Base-by-base conservation (phyloP, 1,284 basidiomycete species). In the Tilletia walkeri region DNA sequence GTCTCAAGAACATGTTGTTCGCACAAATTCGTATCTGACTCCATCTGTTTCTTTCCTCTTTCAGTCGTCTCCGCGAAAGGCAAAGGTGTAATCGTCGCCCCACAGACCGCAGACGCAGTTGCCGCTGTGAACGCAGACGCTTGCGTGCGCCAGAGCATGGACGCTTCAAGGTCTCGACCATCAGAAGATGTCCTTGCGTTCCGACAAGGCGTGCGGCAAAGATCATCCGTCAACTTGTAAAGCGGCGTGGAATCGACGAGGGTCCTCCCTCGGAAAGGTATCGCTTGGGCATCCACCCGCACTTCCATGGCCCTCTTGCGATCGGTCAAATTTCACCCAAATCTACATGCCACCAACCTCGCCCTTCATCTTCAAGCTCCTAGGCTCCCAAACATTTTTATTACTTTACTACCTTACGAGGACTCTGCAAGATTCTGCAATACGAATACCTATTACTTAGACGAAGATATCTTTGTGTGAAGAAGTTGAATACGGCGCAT, bases 11-110 rank as follows among this genome's bases (percentile, higher is more conserved):
- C 2, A 14, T 6, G 50, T 53, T 61, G 7, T 18, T 10, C 38
- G 24, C 2, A n/a, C 41, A 45, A 14, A 45, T 9, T 45, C 1
- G 41, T 14, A 45, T 45, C 41, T 45, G 14, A 45, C 41, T 30
- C 41, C 59, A 7, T 38, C 36, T 7, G 3, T 2, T 38, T 16
- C 6, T 34, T 39, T 12, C 7, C 18, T 63, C 59, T n/a, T 16
- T 12, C 59, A 63, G 59, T 63, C 49, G 71, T 72, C 54, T 65
- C 59, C 30, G 71, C 68, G 10, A 72, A 72, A 48, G 53, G 67
- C 49, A 72, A 72, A 36, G 49, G 54, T 10, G 56, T 72, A 30
- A 68, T 72, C 39, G 36, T 72, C 53, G 38, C 53, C 30, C 41
- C 41, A 24, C 65, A 39, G 38, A 63, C 59, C 30, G 59, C 59